Conservation (phyloP, 331 rosid genomes). For the Rosa hybrid region DNA sequence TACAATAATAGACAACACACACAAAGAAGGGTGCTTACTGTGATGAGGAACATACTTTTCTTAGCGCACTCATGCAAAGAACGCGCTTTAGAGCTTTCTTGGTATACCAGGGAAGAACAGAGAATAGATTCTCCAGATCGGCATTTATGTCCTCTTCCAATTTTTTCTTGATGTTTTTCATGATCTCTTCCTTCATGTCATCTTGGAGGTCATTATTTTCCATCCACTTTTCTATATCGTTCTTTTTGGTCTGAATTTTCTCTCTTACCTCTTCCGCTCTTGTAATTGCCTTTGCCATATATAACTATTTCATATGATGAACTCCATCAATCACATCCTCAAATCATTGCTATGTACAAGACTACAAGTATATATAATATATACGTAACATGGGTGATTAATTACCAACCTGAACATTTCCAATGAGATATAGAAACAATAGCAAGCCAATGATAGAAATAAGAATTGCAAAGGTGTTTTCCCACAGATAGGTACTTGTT, state of each 20-base stretch:
- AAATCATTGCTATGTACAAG: no score
- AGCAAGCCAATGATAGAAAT: slow-evolving; percentile 20
- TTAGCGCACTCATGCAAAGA: slow-evolving; percentile 13
- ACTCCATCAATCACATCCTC: not conserved
- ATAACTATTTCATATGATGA: not conserved
- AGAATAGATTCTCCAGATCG: slow-evolving; percentile 19
- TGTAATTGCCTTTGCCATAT: slow-evolving; percentile 8
- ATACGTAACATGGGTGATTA: not conserved
- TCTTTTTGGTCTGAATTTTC: not conserved
- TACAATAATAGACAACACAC: not conserved
- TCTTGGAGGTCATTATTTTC: slow-evolving; percentile 9
- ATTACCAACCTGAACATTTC: slow-evolving; percentile 1
- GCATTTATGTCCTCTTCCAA: slow-evolving; percentile 26
- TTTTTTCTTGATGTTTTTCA: slow-evolving; percentile 9
- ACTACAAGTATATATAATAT: no score
- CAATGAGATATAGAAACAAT: slow-evolving; percentile 16
- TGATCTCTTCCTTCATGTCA: slow-evolving; percentile 18
- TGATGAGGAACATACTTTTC: slow-evolving; percentile 10
- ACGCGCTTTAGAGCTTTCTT: slow-evolving; percentile 17
- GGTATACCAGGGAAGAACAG: slow-evolving; percentile 14
- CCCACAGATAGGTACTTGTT: not conserved
- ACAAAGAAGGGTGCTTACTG: not conserved
- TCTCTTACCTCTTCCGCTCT: slow-evolving; percentile 18
- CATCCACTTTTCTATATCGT: slow-evolving; percentile 29
- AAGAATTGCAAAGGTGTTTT: not conserved